phyloP scores from a whole-genome alignment of 768 basidiomycete species.

The Pisolithus tinctorius region DNA sequence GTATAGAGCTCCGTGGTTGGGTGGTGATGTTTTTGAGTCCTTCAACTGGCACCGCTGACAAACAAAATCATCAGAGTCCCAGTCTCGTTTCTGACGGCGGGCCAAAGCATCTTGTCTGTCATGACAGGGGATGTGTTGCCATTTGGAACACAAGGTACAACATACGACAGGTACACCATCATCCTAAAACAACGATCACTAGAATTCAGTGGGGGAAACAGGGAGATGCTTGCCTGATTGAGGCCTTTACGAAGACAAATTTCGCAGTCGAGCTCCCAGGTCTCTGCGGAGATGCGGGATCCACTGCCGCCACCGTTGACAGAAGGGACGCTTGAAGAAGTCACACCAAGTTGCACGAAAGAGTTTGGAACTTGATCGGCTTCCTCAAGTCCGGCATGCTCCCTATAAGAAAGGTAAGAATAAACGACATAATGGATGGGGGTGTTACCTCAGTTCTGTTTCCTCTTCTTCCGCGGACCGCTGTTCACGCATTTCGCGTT shows the following conservation, averaged over 20 bases:
- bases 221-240: constrained; percentile 52
- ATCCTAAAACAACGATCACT: constrained; percentile 42
- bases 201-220: constrained; percentile 1
- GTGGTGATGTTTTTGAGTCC: constrained; percentile 7
- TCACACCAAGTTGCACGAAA: not conserved
- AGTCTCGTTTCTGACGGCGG: constrained; percentile 67
- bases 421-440: not conserved
- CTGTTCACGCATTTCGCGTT: constrained; percentile 28
- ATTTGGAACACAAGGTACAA: constrained; percentile 74
- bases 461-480: constrained; percentile 8
- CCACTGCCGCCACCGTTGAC: constrained; percentile 33
- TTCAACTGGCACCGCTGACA: constrained; percentile 50
- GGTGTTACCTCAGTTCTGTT: constrained; percentile 9
- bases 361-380: not conserved
- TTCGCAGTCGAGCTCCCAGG: constrained; percentile 88
- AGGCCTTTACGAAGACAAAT: constrained; percentile 67
- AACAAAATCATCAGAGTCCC: constrained; percentile 81
- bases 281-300: constrained; percentile 50
- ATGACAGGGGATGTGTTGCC: constrained; percentile 89
- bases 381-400: constrained; percentile 1
- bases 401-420: constrained; percentile 15
- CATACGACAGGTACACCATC: constrained; percentile 75
- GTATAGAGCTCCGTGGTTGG: constrained; percentile 2
- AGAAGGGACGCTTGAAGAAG: constrained; percentile 1
- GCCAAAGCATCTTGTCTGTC: constrained; percentile 59